A percentile compares a stretch with the other conserved stretches of the same genome.
phyloP scores from a whole-genome alignment of 495 filamentous ascomycete genomes.

The Tuber magnatum region DNA sequence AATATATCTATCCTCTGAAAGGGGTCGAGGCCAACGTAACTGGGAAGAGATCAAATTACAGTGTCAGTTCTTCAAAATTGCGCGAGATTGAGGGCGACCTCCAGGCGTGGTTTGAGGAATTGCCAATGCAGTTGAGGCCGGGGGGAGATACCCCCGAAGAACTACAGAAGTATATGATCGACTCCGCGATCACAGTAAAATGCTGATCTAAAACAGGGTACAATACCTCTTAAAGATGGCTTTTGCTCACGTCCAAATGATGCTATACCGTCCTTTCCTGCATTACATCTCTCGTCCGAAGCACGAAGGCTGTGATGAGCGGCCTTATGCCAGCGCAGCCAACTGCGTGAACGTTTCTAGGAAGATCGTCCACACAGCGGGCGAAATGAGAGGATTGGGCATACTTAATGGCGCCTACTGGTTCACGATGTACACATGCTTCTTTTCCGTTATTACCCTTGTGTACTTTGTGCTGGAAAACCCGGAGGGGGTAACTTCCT shows the following conservation, averaged over 20 bases:
- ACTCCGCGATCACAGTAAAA: conserved; percentile 11
- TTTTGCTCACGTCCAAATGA: conserved; percentile 87
- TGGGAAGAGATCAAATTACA: conserved; percentile 51
- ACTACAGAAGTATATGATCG: conserved; percentile 60
- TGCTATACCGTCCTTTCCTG: conserved; percentile 89
- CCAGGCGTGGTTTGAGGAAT: conserved; percentile 69
- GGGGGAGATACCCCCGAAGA: conserved; percentile 65
- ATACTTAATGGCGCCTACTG: conserved; percentile 86
- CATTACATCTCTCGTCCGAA: conserved; percentile 77
- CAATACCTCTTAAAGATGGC: conserved; percentile 81
- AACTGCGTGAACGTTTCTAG: conserved; percentile 80
- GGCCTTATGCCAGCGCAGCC: conserved; percentile 86
- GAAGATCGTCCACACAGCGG: conserved; percentile 88
- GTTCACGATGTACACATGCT: conserved; percentile 94
- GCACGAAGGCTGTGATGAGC: conserved; percentile 66
- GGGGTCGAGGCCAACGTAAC: conserved; percentile 54
- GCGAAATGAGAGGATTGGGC: conserved; percentile 75
- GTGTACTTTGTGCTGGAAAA: conserved; percentile 89
- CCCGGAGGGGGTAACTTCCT: conserved; percentile 65
- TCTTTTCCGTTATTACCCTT: conserved; percentile 85
- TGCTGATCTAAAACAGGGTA: conserved; percentile 50
- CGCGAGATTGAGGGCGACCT: conserved; percentile 85
- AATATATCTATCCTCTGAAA: conserved; percentile 85
- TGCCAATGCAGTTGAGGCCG: conserved; percentile 68
- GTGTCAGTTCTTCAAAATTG: conserved; percentile 81